Base-by-base conservation (phyloP, 345 rosid species). In the Salix exigua region DNA sequence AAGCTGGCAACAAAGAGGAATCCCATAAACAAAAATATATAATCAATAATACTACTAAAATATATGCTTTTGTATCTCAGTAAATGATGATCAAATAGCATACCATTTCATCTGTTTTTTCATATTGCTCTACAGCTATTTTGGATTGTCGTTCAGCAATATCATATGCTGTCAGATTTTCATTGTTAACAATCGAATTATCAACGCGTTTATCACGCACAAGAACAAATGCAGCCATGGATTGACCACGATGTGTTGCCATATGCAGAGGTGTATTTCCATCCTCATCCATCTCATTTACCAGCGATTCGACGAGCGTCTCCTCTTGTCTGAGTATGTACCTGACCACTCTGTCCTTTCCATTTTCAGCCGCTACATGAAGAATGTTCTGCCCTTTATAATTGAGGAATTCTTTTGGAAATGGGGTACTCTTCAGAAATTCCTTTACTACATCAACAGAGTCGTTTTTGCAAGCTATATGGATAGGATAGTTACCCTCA, bases 301-400 rank as follows among this genome's bases (percentile, higher is more conserved):
- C 1, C 61, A 53, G 25, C 1, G 11, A 0, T 2, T 2, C 1
- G 0, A 53, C 25, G 61, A 53, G 9, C 4, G 1, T 2, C 3
- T 2, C 0, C 0, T 53, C 60, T 0, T 53, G 4, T 53, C 0
- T 0, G 61, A 53, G 1, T 21, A 53, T 53, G 61, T 2, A 53
- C 4, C 0, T 1, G 0, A 53, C 10, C 61, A 7, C 11, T 21
- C 1, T 7, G 61, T 23, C 25, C 1, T 19, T 2, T 21, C 61
- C 61, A 53, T 21, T 21, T 53, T 7, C 4, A 1, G 25, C 61
- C 25, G 61, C 61, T 53, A 21, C 61, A 21, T 53, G 60, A 53
- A 53, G 60, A 19, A 53, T 53, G 4, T 53, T 53, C 60, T 53
- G 60, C 60, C 25, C 25, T 21, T 53, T 53, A 0, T 53, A 6